These are phyloP conservation scores for Penicillium sp. DNA, from an alignment of 2,329 filamentous ascomycete genomes.

Conservation along the genomic window DNA sequence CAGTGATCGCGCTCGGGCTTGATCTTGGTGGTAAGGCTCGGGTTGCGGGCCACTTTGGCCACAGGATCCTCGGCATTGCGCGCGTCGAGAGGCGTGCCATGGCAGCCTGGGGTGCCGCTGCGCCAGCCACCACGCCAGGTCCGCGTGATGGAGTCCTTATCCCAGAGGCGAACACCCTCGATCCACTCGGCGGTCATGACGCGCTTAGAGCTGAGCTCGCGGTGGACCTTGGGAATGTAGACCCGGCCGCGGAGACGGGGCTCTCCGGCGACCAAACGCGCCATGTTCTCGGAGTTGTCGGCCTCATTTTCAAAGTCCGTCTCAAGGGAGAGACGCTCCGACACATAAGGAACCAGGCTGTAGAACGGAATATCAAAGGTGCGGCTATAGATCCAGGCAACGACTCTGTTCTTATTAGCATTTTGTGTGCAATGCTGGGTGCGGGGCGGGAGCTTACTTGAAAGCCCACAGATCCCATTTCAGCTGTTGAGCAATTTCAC, in stretches of 20 bases:
- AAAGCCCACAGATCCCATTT: slow-evolving; percentile 94
- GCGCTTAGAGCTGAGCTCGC: slow-evolving; percentile 69
- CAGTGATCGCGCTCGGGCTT: slow-evolving; percentile 75
- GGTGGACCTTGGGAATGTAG: slow-evolving; percentile 77
- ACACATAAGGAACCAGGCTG: slow-evolving; percentile 81
- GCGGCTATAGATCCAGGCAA: slow-evolving; percentile 71
- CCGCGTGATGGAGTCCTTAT: slow-evolving; percentile 69
- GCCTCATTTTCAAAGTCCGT: slow-evolving; percentile 93
- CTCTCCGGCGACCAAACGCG: slow-evolving; percentile 63
- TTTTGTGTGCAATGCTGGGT: too few species aligned
- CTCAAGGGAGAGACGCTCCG: slow-evolving; percentile 81
- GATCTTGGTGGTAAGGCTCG: slow-evolving; percentile 45
- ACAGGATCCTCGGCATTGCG: too few species aligned
- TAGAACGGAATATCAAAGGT: slow-evolving; percentile 93
- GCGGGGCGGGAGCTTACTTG: slow-evolving; percentile 48
- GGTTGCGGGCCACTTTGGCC: slow-evolving; percentile 35
- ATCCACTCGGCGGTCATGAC: slow-evolving; percentile 97
- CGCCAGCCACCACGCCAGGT: slow-evolving; percentile 71
- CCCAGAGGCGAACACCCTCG: slow-evolving; percentile 85
- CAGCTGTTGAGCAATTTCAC: slow-evolving; percentile 82
- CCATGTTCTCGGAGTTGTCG: slow-evolving; percentile 77
- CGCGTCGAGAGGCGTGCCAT: slow-evolving; percentile 56
- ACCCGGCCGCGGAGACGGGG: slow-evolving; percentile 68
- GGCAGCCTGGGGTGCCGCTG: slow-evolving; percentile 67
- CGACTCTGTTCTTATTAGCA: slow-evolving; percentile 48